phyloP scores from a whole-genome alignment of 129 eudicot genomes.

The Erigeron canadensis region DNA sequence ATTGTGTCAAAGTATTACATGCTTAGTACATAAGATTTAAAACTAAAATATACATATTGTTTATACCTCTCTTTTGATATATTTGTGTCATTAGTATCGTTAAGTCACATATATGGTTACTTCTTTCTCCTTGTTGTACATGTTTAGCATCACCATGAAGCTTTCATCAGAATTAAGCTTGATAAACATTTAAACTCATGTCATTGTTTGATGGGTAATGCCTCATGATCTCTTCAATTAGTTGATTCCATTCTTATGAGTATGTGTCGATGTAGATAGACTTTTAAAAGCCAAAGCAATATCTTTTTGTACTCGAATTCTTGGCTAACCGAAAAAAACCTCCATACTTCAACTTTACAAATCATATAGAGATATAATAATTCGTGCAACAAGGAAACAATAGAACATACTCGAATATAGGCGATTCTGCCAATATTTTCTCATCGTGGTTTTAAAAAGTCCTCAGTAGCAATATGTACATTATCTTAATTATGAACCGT shows the following conservation, averaged over 20 bases:
- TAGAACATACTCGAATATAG: not conserved
- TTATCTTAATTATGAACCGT: too few species aligned
- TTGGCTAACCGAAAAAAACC: not conserved
- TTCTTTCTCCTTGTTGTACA: slow-evolving; percentile 4
- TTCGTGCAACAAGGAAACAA: not conserved
- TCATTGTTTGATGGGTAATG: too few species aligned
- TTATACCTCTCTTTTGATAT: not conserved
- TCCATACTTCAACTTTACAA: not conserved
- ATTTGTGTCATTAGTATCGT: not conserved
- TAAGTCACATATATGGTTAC: not conserved
- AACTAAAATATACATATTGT: too few species aligned
- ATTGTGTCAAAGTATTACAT: too few species aligned
- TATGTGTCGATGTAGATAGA: not conserved
- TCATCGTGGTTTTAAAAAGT: too few species aligned
- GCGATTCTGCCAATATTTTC: too few species aligned
- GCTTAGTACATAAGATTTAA: too few species aligned
- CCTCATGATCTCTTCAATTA: not conserved
- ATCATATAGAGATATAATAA: not conserved
- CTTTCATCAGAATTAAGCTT: not conserved
- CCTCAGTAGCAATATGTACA: too few species aligned
- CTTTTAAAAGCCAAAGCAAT: not conserved
- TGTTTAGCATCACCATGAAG: not conserved
- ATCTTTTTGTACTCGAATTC: not conserved
- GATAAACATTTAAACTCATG: too few species aligned
- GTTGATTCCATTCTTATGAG: too few species aligned